Evolutionary conservation across 768 basidiomycete species (phyloP), one percentile per base, ranked within the genome.

Genomic region (Rhizopogon roseolus): DNA sequence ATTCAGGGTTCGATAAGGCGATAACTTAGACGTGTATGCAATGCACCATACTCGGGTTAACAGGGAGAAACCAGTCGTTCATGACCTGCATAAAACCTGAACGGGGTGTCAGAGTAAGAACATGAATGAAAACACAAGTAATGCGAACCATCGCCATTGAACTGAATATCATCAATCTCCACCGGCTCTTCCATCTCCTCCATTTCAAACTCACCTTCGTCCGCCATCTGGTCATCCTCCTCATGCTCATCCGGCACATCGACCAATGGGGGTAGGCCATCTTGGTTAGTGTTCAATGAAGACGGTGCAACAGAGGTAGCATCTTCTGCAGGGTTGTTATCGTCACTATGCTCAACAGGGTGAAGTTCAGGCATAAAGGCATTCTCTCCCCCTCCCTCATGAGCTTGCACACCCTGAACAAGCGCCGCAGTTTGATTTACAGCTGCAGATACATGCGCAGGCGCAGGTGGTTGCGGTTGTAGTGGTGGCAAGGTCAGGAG

Each of bases 21-120:
- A 50, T 17, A 10, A 6, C 11, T 49, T 62, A 70, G 28, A 68
- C 66, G 28, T 52, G 55, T 43, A 68, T 62, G 7, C 40, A 55
- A 38, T 62, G 60, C 38, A 70, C 67, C 14, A 58, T 67, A 14
- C 61, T 69, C 17, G 55, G 41, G 19, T 45, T 49, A 4, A 55
- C 36, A 0, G 64, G 61, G 19, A 59, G 49, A 45, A 66, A 58
- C 61, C 54, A 61, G 27, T 65, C 52, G 45, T 68, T 37, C n/a
- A 64, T 32, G 6, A 48, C 50, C 25, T 62, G 58, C 37, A 56
- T 41, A 7, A 46, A 50, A 34, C 54, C 65, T 64, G 8, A 11
- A 10, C 14, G 11, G 19, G n/a, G 40, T n/a, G 9, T 60, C 39
- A 68, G 52, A 39, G 25, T 19, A 29, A 17, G 45, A 46, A 29